Evolutionary conservation across 352 stramenopile genomes (phyloP).

Genomic region (Phytopythium oedochilum): DNA sequence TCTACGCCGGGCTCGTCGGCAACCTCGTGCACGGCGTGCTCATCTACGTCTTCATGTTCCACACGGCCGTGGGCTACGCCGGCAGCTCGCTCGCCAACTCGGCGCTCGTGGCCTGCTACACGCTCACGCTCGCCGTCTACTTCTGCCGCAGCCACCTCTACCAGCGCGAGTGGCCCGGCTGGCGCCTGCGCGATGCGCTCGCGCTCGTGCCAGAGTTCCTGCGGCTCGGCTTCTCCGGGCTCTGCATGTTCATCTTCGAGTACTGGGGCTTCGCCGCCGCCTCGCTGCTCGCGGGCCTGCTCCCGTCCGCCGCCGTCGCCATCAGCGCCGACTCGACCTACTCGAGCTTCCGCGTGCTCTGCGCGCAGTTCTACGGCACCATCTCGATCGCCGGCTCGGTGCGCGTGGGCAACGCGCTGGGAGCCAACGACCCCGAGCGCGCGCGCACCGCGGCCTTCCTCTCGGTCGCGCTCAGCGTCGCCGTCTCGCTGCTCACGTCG

Average conservation of each 20-base stretch:
- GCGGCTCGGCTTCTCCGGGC: conserved; percentile 66
- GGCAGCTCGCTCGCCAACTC: conserved; percentile 72
- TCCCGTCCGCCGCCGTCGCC: conserved; percentile 68
- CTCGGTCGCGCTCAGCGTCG: conserved; percentile 38
- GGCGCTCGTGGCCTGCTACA: conserved; percentile 48
- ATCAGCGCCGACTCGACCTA: conserved; percentile 86
- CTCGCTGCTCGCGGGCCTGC: conserved; percentile 63
- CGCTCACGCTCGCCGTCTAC: conserved; percentile 58
- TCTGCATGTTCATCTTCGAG: conserved; percentile 86
- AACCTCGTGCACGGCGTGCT: conserved; percentile 76
- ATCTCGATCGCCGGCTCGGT: conserved; percentile 69
- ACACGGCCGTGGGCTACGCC: conserved; percentile 63
- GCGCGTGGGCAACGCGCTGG: conserved; percentile 81
- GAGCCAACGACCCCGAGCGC: conserved; percentile 69
- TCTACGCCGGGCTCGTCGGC: conserved; percentile 67
- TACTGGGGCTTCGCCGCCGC: conserved; percentile 80
- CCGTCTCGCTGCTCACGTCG: conserved; percentile 37
- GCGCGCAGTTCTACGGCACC: conserved; percentile 67
- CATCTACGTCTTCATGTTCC: conserved; percentile 88
- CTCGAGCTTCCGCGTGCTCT: conserved; percentile 65
- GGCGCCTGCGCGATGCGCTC: conserved; percentile 55
- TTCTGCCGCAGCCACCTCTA: conserved; percentile 64
- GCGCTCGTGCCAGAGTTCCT: conserved; percentile 73
- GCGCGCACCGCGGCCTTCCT: conserved; percentile 68
- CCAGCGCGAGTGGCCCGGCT: conserved; percentile 72